Evolutionary conservation across 2,329 filamentous ascomycete species (phyloP).

Genomic region (Aspergillus amoenus): DNA sequence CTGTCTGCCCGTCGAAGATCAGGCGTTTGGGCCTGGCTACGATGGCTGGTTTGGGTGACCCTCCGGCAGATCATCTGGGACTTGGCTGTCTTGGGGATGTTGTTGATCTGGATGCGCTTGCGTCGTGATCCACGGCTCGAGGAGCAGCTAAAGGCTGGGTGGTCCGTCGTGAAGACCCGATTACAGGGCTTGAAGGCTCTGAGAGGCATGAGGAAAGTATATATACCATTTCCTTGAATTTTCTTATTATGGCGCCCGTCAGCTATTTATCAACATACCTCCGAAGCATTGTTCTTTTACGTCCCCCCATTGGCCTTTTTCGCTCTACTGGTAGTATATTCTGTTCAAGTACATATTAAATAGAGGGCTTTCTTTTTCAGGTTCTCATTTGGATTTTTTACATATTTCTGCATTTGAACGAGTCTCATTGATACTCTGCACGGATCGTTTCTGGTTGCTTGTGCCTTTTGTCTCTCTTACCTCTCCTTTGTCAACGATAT

Average conservation of each 20-base stretch:
- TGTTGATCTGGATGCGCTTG: constrained; percentile 43
- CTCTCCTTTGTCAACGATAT: constrained; percentile 8
- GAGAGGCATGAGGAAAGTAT: constrained; percentile 22
- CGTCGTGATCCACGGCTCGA: constrained; percentile 45
- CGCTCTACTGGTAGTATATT: not conserved
- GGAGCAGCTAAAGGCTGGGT: constrained; percentile 33
- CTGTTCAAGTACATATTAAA: constrained; percentile 10
- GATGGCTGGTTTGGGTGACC: constrained; percentile 67
- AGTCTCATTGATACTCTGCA: not conserved
- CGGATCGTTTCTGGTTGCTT: not conserved
- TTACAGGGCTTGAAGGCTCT: constrained; percentile 29
- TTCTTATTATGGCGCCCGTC: not conserved
- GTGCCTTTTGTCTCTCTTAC: not conserved
- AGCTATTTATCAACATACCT: not conserved
- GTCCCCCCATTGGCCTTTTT: not conserved
- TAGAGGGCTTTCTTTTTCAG: not conserved
- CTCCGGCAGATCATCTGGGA: constrained; percentile 76
- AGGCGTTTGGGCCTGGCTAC: constrained; percentile 67
- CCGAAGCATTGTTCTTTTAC: not conserved
- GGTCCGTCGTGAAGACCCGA: constrained; percentile 34
- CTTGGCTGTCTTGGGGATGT: constrained; percentile 50
- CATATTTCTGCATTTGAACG: not conserved
- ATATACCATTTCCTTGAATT: constrained; percentile 24
- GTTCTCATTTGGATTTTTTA: not conserved
- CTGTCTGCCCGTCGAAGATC: constrained; percentile 68